These are phyloP conservation scores for Telopea speciosissima DNA, from an alignment of 177 flowering plant genomes.

Conservation along the genomic window DNA sequence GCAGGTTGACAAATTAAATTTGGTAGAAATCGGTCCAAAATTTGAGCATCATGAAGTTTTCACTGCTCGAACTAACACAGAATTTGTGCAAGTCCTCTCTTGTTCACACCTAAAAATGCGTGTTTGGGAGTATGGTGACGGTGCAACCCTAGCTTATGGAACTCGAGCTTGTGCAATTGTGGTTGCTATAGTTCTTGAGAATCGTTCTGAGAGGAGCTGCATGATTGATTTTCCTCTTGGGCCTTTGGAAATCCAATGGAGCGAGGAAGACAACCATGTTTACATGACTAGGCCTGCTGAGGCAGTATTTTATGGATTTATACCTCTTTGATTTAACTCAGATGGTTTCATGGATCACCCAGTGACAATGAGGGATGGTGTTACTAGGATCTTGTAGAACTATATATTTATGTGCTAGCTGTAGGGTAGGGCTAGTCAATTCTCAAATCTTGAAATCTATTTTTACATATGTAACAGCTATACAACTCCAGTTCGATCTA, in stretches of 20 bases:
- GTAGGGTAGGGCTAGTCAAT: conserved; percentile 11
- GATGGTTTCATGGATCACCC: background rate
- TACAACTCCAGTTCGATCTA: background rate
- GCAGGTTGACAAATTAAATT: conserved; percentile 74
- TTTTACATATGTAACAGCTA: too few species aligned
- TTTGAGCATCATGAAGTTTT: conserved; percentile 85
- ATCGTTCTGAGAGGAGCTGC: conserved; percentile 75
- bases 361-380: background rate
- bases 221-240: conserved; percentile 95
- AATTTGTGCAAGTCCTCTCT: conserved; percentile 86
- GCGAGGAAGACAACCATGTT: conserved; percentile 78
- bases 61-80: conserved; percentile 97
- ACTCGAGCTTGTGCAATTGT: conserved; percentile 98
- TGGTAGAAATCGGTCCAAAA: conserved; percentile 86
- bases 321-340: conserved; percentile 32
- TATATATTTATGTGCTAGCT: conserved; percentile 6
- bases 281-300: conserved; percentile 98
- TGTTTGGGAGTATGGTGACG: conserved; percentile 99
- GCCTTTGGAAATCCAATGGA: conserved; percentile 92
- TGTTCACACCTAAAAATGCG: conserved; percentile 94
- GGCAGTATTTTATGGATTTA: conserved; percentile 78
- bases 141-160: conserved; percentile 98
- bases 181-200: conserved; percentile 96
- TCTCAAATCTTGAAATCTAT: too few species aligned
- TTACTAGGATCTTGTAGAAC: background rate